Conservation (phyloP, 495 filamentous ascomycete genomes). For the Penicillium fimorum region DNA sequence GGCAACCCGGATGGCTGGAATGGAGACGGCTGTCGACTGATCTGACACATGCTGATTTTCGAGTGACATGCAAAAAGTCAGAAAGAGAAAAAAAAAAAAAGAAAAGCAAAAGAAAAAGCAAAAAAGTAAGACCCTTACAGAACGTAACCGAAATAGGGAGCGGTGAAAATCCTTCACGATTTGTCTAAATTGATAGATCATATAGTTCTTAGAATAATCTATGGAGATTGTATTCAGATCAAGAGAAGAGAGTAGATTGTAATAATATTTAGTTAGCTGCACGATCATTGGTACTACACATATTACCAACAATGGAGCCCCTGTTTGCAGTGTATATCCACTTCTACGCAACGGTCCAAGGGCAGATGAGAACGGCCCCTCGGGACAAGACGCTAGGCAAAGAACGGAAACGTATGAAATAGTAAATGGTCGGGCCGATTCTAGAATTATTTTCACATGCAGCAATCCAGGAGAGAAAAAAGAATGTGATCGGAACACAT, state of each 20-base stretch:
- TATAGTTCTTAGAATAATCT: neutral
- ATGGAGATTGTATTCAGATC: neutral
- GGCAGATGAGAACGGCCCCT: constrained; percentile 10
- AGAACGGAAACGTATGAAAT: constrained; percentile 5
- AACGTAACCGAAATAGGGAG: neutral
- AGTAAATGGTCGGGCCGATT: constrained; percentile 20
- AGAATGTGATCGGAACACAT: constrained; percentile 8
- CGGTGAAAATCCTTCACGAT: neutral
- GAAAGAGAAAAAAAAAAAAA: neutral
- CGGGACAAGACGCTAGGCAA: constrained; percentile 9
- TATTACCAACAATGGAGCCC: constrained; percentile 2
- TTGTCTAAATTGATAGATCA: constrained; percentile 17
- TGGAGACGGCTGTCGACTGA: constrained; percentile 5
- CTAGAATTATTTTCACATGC: constrained; percentile 8
- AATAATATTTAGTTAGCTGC: neutral
- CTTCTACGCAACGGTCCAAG: constrained; percentile 6
- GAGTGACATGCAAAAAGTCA: neutral
- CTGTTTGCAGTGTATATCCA: constrained; percentile 17
- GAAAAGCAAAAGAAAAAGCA: constrained; percentile 5
- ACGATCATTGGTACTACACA: constrained; percentile 5
- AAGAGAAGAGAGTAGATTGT: neutral
- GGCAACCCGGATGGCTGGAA: neutral
- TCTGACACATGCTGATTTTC: constrained; percentile 11
- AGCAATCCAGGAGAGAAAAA: constrained; percentile 6
- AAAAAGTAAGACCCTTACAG: neutral